Evolutionary conservation across 2,329 filamentous ascomycete genomes (phyloP).

Genomic region (Fusarium albidum): DNA sequence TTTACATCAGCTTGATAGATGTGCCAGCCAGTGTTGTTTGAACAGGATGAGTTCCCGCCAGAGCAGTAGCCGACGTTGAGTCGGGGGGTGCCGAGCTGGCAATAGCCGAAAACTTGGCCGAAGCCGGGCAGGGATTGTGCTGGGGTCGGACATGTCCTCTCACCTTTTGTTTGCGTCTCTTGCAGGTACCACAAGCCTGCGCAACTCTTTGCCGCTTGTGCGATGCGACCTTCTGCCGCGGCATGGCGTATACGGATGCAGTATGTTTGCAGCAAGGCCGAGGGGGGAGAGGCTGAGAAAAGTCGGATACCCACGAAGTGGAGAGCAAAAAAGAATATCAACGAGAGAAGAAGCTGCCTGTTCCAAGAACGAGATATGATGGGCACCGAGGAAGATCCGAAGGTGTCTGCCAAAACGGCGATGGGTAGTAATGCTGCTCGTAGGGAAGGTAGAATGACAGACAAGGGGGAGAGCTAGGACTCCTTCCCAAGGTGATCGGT

Average conservation of each 20-base stretch:
- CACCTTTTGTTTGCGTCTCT: slow-evolving; percentile 73
- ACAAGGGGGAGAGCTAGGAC: not conserved
- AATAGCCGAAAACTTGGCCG: not conserved
- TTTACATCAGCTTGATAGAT: too few species aligned
- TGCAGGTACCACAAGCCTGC: slow-evolving; percentile 71
- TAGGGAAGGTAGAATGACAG: not conserved
- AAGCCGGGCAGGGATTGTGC: not conserved
- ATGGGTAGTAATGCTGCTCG: not conserved
- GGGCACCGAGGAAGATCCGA: not conserved
- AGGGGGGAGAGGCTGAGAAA: not conserved
- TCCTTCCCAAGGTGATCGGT: not conserved
- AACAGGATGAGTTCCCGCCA: too few species aligned
- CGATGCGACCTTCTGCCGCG: slow-evolving; percentile 62
- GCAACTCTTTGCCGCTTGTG: slow-evolving; percentile 70
- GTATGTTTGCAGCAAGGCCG: not conserved
- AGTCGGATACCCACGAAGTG: not conserved
- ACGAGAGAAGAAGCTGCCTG: not conserved
- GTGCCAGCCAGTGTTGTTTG: too few species aligned
- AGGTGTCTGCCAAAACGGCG: not conserved
- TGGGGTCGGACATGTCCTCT: slow-evolving; percentile 34
- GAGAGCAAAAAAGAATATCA: not conserved
- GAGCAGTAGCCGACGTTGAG: not conserved
- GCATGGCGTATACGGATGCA: slow-evolving; percentile 48
- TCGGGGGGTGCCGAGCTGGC: too few species aligned
- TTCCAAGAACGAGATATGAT: not conserved